phyloP scores from a whole-genome alignment of 1,284 basidiomycete genomes.

The Sutorius eximius region DNA sequence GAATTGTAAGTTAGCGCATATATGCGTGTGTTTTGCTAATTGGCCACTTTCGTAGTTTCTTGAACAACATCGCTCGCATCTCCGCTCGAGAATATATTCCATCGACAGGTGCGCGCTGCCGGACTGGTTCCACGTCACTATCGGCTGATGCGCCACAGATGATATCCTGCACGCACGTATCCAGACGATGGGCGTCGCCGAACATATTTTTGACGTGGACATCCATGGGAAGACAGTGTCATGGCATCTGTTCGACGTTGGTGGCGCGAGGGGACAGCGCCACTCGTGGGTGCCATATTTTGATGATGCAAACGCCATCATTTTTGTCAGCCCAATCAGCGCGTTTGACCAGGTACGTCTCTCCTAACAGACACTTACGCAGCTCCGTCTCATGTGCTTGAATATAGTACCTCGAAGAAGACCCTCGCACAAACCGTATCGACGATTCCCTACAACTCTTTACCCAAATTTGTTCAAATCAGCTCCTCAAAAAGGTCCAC shows the following conservation, averaged over 20 bases:
- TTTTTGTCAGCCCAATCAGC: constrained; percentile 83
- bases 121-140: background rate
- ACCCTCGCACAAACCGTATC: constrained; percentile 76
- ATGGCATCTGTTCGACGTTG: constrained; percentile 82
- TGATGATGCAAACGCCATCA: constrained; percentile 83
- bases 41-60: constrained; percentile 51
- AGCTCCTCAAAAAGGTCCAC: constrained; percentile 73
- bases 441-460: constrained; percentile 83
- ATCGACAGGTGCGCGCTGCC: constrained; percentile 53
- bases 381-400: background rate
- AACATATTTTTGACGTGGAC: constrained; percentile 72
- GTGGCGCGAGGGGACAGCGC: constrained; percentile 79
- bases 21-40: constrained; percentile 15
- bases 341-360: constrained; percentile 74
- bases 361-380: background rate
- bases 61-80: constrained; percentile 68
- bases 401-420: constrained; percentile 75
- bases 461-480: constrained; percentile 80
- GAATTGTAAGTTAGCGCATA: constrained; percentile 63
- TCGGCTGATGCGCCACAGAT: constrained; percentile 44
- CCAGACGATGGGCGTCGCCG: constrained; percentile 81
- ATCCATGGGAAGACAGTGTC: constrained; percentile 72
- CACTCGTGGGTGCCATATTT: constrained; percentile 83
- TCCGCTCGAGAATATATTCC: constrained; percentile 67
- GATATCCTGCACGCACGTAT: constrained; percentile 82